A percentile compares a stretch with the other conserved stretches of the same genome.
Conservation (phyloP, 768 basidiomycete species). For the Hygrophorus russula region DNA sequence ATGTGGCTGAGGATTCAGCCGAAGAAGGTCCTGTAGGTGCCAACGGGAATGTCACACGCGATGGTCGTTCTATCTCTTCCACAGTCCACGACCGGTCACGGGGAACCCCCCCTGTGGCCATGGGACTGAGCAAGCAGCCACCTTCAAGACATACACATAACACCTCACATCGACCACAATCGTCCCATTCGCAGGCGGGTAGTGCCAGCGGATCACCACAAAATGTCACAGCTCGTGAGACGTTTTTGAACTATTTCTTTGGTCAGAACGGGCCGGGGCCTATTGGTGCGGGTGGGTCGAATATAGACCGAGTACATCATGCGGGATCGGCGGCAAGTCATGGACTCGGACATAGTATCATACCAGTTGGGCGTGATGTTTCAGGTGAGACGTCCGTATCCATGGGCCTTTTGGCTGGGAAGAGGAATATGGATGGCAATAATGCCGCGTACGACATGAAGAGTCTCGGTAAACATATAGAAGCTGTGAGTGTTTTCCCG, state of each 20-base stretch:
- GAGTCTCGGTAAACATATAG: conserved; percentile 93
- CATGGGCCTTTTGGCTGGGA: conserved; percentile 56
- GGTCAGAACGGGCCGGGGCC: conserved; percentile 81
- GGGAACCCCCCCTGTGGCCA: conserved; percentile 22
- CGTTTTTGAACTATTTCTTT: conserved; percentile 97
- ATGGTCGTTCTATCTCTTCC: conserved; percentile 64
- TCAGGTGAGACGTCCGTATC: conserved; percentile 43
- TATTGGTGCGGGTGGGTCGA: conserved; percentile 35
- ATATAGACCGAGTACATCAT: conserved; percentile 26
- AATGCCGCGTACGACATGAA: conserved; percentile 97
- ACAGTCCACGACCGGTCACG: conserved; percentile 68
- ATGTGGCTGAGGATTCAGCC: conserved; percentile 54
- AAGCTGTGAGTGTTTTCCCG: conserved; percentile 60
- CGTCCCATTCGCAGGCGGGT: conserved; percentile 1
- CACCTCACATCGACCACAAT: conserved; percentile 8
- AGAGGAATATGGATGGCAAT: conserved; percentile 56
- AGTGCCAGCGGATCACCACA: conserved; percentile 23
- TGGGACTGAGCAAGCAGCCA: conserved; percentile 16
- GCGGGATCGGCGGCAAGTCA: conserved; percentile 12
- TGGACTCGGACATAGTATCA: conserved; percentile 17
- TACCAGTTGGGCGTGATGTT: conserved; percentile 54
- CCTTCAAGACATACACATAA: conserved; percentile 13
- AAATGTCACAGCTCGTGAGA: conserved; percentile 56
- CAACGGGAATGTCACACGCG: conserved; percentile 44
- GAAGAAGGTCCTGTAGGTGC: conserved; percentile 35